Base-by-base conservation (phyloP, 345 rosid genomes). In the Gossypium arboreum region DNA sequence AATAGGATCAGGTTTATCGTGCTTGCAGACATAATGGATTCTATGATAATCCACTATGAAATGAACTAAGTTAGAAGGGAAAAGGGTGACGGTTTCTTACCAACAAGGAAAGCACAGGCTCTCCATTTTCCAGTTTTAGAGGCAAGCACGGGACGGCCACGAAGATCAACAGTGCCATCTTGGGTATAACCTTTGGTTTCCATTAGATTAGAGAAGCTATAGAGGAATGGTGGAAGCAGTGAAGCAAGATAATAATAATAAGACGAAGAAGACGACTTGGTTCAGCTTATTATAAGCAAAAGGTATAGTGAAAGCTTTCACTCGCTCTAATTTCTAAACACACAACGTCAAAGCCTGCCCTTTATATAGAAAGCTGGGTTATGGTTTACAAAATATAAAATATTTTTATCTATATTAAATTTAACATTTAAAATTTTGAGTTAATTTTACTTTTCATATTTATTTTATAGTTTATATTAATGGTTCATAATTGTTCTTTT, bases 61-160 rank as follows among this genome's bases (percentile, higher is more conserved):
- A 34, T 34, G 41, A 34, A 34, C 41, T 34, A 34, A 34, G 41
- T 34, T 4, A 27, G 69, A 41, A 44, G 12, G 17, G 7, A 15
- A 45, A 61, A 55, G 43, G 72, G 0, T 67, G 24, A 7, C 65
- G 39, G 12, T 11, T 27, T 20, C 65, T 71, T 83, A 91, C 98
- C 94, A 34, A 93, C 87, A 8, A 94, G 91, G 82, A 94, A 94
- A 63, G 94, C 87, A 77, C 98, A 94, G 51, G 98, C 98, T 84
- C 77, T 90, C 98, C 98, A 94, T 73, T 85, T 90, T 0, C 98
- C 98, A 29, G 94, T 92, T 55, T 72, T 83, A 61, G 92, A 85
- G 57, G 93, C 84, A 18, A 90, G 82, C 48, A 78, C 84, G 0
- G 96, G 93, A 64, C 91, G 94, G 60, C 93, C 90, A 9, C 81